Evolutionary conservation across 208 protist species (phyloP), one percentile per base, ranked within the genome.

Genomic region (Phytomonas serpens): DNA sequence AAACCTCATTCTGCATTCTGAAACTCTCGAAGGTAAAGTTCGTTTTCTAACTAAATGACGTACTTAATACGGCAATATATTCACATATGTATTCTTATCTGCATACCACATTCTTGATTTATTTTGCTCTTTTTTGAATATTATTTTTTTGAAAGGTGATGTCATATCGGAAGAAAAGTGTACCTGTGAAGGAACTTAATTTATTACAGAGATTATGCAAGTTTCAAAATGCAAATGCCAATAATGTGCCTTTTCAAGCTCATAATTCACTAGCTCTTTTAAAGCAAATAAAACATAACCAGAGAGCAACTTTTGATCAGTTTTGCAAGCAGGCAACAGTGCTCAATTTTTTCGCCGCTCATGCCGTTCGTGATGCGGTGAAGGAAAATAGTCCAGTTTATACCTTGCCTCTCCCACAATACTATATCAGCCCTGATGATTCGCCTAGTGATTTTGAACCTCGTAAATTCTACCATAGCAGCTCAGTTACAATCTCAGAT

Each of bases 201-300:
- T 40, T 3, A 57, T 40, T 77, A 23, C 86, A 89, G 63, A 84
- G 88, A 71, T 79, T 96, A 13, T 73, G 79, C 16, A 83, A 85
- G 42, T 62, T 93, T 4, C 86, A 81, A 38, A 96, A 94, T 76
- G 71, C 72, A 11, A 71, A 47, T 16, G 68, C 79, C 14, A 75
- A 80, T 33, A 72, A 72, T 33, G 57, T 89, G 33, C 74, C 81
- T n/a, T 96, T 96, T 76, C 88, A 96, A 64, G 73, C 77, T n/a
- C 87, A 94, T 79, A 90, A 96, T 78, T 79, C 87, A 27, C 76
- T 90, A 51, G 69, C 74, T n/a, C 71, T 96, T 31, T 67, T 91
- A 11, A 75, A 78, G 3, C 84, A 92, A 64, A 65, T 93, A 31
- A 74, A 89, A 52, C 70, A 82, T n/a, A 36, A 85, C 61, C 71